phyloP scores from a whole-genome alignment of 345 rosid species.

The Lepidium aucheri region DNA sequence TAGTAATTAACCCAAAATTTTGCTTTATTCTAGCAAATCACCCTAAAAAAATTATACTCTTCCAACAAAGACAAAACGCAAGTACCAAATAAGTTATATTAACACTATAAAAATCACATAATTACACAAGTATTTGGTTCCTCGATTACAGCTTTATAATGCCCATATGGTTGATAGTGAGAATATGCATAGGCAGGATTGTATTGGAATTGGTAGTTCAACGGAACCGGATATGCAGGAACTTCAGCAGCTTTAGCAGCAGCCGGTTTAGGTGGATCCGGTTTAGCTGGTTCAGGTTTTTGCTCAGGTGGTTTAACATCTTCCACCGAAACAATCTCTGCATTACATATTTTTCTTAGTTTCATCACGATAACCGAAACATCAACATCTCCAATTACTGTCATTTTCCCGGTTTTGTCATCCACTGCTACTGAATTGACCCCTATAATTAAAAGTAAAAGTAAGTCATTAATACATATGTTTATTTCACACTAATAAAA shows the following conservation, averaged over 20 bases:
- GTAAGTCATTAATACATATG: not conserved
- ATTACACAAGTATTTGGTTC: conserved; percentile 17
- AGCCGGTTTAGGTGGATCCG: conserved; percentile 4
- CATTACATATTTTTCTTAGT: conserved; percentile 42
- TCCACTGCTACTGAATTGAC: conserved; percentile 47
- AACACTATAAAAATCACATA: conserved; percentile 6
- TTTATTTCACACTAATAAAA: not conserved
- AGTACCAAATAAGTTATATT: not conserved
- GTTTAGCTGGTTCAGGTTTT: conserved; percentile 39
- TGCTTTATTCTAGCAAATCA: too few species aligned
- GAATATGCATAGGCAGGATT: not conserved
- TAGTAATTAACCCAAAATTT: too few species aligned
- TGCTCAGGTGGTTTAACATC: conserved; percentile 55
- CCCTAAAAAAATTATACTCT: too few species aligned
- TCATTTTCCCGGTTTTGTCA: conserved; percentile 55
- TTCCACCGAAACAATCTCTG: conserved; percentile 49
- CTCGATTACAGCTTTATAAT: not conserved
- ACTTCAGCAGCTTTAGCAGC: not conserved
- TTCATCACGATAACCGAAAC: conserved; percentile 33
- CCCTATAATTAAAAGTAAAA: not conserved
- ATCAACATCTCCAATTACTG: conserved; percentile 49
- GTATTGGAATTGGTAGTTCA: conserved; percentile 1
- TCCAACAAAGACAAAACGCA: not conserved
- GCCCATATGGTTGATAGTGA: conserved; percentile 2
- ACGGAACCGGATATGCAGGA: conserved; percentile 2